Evolutionary conservation across 352 stramenopile species (phyloP).

Genomic region (Phytophthora pistaciae): DNA sequence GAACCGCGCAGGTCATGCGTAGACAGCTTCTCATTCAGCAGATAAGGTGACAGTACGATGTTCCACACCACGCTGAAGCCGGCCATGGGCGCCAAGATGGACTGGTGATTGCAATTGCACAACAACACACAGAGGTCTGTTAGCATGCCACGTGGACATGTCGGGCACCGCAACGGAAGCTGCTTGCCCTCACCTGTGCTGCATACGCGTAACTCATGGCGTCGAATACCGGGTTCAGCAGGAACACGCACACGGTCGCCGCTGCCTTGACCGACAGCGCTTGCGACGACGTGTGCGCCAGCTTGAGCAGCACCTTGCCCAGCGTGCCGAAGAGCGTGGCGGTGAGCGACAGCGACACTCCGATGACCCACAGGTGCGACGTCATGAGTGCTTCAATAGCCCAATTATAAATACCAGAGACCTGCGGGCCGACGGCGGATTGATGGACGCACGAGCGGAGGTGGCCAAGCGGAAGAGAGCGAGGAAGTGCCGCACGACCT

Average conservation of each 20-base stretch:
- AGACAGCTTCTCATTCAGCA: conserved; percentile 84
- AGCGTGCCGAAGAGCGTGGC: conserved; percentile 88
- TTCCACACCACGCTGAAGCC: conserved; percentile 92
- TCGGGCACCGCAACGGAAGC: neutral
- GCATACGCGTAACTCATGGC: conserved; percentile 89
- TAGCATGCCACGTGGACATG: conserved; percentile 23
- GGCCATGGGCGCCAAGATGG: conserved; percentile 87
- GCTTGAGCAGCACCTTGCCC: conserved; percentile 89
- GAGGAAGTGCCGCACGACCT: conserved; percentile 9
- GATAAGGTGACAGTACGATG: conserved; percentile 84
- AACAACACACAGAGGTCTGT: conserved; percentile 26
- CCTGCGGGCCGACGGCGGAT: conserved; percentile 7
- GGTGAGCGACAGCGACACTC: conserved; percentile 80
- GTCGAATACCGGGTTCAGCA: conserved; percentile 89
- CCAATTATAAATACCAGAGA: conserved; percentile 32
- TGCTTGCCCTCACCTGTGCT: conserved; percentile 58
- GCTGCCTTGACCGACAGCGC: conserved; percentile 67
- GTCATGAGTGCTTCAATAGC: conserved; percentile 34
- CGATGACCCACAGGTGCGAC: conserved; percentile 72
- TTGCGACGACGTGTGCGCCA: conserved; percentile 76
- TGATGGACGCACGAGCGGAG: conserved; percentile 11
- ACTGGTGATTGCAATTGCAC: conserved; percentile 47
- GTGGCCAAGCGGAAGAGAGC: conserved; percentile 32
- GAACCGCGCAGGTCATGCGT: conserved; percentile 77
- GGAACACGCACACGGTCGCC: conserved; percentile 81